Conservation (phyloP, 2,329 filamentous ascomycete genomes). For the Lachnellula arida region DNA sequence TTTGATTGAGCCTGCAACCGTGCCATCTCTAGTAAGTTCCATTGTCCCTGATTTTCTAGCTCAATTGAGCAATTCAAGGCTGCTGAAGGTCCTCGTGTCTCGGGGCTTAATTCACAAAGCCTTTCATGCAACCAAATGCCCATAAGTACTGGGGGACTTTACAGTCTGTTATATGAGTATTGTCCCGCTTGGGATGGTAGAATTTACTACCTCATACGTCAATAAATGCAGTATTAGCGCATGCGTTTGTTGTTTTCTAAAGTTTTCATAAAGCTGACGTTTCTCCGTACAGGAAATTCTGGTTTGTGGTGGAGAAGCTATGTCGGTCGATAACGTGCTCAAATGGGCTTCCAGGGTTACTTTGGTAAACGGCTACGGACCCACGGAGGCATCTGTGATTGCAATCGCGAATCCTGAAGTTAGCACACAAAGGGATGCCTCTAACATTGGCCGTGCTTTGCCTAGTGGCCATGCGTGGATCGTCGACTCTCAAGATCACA, state of each 20-base stretch:
- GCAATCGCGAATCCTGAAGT: background rate
- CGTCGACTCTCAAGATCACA: conserved; percentile 17
- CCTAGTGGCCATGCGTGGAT: conserved; percentile 36
- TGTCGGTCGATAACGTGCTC: conserved; percentile 35
- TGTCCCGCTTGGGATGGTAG: no score
- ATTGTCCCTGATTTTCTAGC: no score
- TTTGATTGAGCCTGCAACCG: background rate
- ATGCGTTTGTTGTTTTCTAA: background rate
- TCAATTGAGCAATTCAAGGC: no score
- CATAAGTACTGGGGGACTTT: no score
- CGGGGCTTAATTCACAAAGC: no score
- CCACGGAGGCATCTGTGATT: conserved; percentile 19
- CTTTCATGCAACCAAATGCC: no score
- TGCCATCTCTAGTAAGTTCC: background rate
- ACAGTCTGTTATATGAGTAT: no score
- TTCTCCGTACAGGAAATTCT: conserved; percentile 11
- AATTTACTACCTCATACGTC: no score
- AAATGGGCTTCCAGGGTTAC: conserved; percentile 34
- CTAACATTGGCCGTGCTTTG: conserved; percentile 22
- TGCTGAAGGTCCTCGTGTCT: no score
- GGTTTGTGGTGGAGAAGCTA: conserved; percentile 24
- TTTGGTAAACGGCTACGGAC: conserved; percentile 40
- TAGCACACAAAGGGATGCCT: conserved; percentile 2
- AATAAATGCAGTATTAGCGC: no score
- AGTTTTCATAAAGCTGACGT: no score